Evolutionary conservation across 345 rosid genomes (phyloP).

Genomic region (Syzygium jambos): DNA sequence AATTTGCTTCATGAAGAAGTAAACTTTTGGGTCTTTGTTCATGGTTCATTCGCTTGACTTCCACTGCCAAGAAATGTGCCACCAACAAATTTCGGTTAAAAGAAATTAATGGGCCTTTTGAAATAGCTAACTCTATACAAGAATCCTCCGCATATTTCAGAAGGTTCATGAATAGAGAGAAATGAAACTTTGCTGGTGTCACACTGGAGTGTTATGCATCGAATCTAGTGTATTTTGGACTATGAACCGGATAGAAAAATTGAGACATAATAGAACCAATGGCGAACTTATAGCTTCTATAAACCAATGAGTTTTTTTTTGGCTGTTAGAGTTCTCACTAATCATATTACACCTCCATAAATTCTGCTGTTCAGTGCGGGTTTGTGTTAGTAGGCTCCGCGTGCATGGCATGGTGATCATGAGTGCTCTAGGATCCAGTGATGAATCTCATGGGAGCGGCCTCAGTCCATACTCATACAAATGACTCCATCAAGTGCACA

Average conservation of each 20-base stretch:
- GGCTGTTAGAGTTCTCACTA: not conserved
- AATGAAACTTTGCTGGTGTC: not conserved
- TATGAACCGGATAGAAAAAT: not conserved
- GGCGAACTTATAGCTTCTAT: not conserved
- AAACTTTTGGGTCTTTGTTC: not conserved
- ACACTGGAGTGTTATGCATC: not conserved
- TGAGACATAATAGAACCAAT: not conserved
- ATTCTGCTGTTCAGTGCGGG: not conserved
- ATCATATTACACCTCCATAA: not conserved
- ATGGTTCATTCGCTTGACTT: not conserved
- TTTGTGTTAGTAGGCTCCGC: not conserved
- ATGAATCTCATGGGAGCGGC: not conserved
- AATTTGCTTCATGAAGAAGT: not conserved
- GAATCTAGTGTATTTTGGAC: not conserved
- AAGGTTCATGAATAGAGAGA: not conserved
- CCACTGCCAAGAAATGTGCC: not conserved
- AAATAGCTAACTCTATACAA: not conserved
- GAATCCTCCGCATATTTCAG: not conserved
- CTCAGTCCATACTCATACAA: not conserved
- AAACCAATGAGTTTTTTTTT: not conserved
- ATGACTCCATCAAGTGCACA: not conserved
- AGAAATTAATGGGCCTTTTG: not conserved
- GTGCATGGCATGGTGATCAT: not conserved
- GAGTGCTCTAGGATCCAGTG: not conserved
- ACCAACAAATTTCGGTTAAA: not conserved